Evolutionary conservation across 768 basidiomycete genomes (phyloP), one percentile per base, ranked within the genome.

Genomic region (Hydnomerulius pinastri): DNA sequence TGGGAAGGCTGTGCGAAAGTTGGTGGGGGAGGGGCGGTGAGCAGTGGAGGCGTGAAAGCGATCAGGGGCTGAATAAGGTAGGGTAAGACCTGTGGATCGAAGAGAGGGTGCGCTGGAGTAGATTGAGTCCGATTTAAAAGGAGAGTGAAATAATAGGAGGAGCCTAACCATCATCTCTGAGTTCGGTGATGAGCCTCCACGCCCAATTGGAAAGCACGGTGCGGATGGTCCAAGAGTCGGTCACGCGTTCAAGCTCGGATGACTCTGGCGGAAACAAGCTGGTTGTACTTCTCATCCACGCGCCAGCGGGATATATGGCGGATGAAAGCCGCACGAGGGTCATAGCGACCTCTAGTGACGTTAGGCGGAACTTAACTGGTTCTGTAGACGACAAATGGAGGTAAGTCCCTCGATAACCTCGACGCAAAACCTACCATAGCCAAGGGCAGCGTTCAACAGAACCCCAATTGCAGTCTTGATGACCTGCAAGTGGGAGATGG

Each of bases 381-480:
- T 90, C 91, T 93, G 58, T 23, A 48, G 33, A 51, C 46, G 50
- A n/a, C n/a, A 24, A 47, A 4, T 33, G 24, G 25, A 30, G 44
- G 35, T 50, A 35, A 35, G 33, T 50, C 24, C 37, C 48, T 35
- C n/a, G 5, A 43, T 51, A 33, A 18, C 41, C n/a, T 35, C 27
- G 45, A 37, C 29, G 30, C 7, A 40, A 21, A 6, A 66, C 80
- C 46, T 57, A 90, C 92, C 88, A 64, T 82, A 91, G 47, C 83
- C 85, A 36, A 93, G 73, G 56, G 85, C 83, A 11, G 83, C 81
- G 61, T 94, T 94, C 41, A 93, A 69, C 13, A 93, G 75, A 20
- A 87, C 83, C 6, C 91, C 92, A 48, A 93, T 78, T 2, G 87
- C 79, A 6, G 88, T 91, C 62, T 85, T 83, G 54, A 91, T 74